These are phyloP conservation scores for Xerocomus brunneocitrinus DNA, from an alignment of 768 basidiomycete genomes.

Conservation along the genomic window DNA sequence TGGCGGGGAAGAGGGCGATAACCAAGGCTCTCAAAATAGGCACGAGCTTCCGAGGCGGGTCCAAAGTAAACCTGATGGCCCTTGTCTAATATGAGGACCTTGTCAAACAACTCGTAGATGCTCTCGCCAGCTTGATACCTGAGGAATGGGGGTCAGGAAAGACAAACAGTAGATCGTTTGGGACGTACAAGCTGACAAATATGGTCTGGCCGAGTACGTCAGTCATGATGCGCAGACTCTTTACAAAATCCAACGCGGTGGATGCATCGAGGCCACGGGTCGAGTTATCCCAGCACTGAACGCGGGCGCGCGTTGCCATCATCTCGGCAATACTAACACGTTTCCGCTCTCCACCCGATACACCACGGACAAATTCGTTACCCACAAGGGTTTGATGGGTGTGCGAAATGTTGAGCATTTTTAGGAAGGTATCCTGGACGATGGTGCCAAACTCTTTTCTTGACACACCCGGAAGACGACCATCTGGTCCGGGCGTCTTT, in stretches of 20 bases:
- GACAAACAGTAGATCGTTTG: not conserved
- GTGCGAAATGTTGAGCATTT: slow-evolving; percentile 82
- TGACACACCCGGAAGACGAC: slow-evolving; percentile 63
- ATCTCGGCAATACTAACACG: slow-evolving; percentile 82
- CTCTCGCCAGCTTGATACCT: slow-evolving; percentile 80
- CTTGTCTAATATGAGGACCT: slow-evolving; percentile 78
- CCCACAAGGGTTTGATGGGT: slow-evolving; percentile 77
- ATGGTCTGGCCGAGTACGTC: slow-evolving; percentile 78
- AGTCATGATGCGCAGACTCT: slow-evolving; percentile 74
- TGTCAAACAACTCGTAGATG: slow-evolving; percentile 78
- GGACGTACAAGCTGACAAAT: slow-evolving; percentile 65
- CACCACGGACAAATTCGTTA: slow-evolving; percentile 79
- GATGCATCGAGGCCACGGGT: slow-evolving; percentile 81
- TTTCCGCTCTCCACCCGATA: slow-evolving; percentile 79
- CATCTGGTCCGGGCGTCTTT: slow-evolving; percentile 71
- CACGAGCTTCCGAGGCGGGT: slow-evolving; percentile 63
- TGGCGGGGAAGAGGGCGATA: slow-evolving; percentile 75
- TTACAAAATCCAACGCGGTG: slow-evolving; percentile 83
- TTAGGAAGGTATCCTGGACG: slow-evolving; percentile 59
- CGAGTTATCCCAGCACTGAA: slow-evolving; percentile 82
- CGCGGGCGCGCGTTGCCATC: slow-evolving; percentile 75
- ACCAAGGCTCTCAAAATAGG: slow-evolving; percentile 74
- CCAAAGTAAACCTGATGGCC: slow-evolving; percentile 84
- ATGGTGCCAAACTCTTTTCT: slow-evolving; percentile 52
- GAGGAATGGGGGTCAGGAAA: slow-evolving; percentile 1